Base-by-base conservation (phyloP, 495 filamentous ascomycete species). In the Talaromyces liani region DNA sequence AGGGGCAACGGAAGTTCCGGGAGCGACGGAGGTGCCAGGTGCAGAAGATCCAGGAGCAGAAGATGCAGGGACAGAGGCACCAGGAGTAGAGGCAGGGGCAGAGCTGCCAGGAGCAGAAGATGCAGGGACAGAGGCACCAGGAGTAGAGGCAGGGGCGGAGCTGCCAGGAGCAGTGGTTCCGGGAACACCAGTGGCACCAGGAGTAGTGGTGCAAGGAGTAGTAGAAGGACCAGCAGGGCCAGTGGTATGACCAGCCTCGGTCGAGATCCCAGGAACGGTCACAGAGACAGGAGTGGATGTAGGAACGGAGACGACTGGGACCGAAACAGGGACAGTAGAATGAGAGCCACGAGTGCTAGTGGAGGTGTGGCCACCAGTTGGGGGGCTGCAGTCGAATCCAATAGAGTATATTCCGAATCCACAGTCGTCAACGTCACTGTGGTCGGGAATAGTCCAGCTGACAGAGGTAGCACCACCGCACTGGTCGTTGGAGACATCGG, bases 381-480 rank as follows among this genome's bases (percentile, higher is more conserved):
- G 39, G 45, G 82, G 79, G 64, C 77, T 80, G 82, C 93, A 97
- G 78, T 93, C 84, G 71, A 95, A 97, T 68, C 81, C 84, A 70
- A 97, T 85, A 66, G 75, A 83, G 78, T 90, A 88, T 67, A 96
- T 85, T 65, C 85, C 85, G 68, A 96, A 81, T 61, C 81, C 81
- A 77, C 91, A 93, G 62, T 71, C 70, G 47, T 77, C 72, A 39
- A 75, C 68, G 53, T 78, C 72, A 65, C 79, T 76, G 71, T 87
- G 75, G 7, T 77, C 68, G 16, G 89, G 89, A 68, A 91, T 85
- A 72, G 90, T 81, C 70, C 96, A 86, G 39, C 84, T 85, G 36
- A 97, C 91, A 24, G 82, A 83, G 69, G 81, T 89, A 63, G 93
- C 93, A 76, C 93, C 92, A 82, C 92, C 93, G 73, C 93, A 97